These are phyloP conservation scores for Nitzschia sp. DNA, from an alignment of 108 stramenopile genomes.

Conservation along the genomic window DNA sequence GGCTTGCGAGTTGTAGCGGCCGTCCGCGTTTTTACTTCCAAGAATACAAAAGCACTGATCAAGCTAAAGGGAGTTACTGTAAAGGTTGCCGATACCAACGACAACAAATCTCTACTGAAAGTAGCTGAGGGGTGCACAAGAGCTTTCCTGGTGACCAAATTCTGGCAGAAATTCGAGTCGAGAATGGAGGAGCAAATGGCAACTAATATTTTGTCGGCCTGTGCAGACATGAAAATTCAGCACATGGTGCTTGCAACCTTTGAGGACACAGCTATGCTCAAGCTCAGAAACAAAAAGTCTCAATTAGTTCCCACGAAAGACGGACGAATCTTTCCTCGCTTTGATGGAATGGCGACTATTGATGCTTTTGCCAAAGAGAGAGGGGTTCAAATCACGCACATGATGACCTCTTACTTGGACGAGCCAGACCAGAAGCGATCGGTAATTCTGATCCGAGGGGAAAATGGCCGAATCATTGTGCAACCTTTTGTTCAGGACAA, in stretches of 20 bases:
- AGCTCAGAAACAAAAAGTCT: constrained; percentile 27
- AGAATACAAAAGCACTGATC: constrained; percentile 45
- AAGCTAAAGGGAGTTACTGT: constrained; percentile 49
- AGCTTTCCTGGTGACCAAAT: constrained; percentile 49
- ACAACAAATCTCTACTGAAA: constrained; percentile 35
- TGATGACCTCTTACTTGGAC: constrained; percentile 59
- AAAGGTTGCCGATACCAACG: constrained; percentile 50
- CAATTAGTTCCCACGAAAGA: constrained; percentile 43
- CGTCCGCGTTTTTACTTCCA: constrained; percentile 46
- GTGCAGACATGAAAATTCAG: constrained; percentile 32
- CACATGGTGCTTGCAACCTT: constrained; percentile 49
- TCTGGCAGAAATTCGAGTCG: constrained; percentile 53
- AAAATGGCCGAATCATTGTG: constrained; percentile 43
- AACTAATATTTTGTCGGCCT: constrained; percentile 36
- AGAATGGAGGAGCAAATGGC: constrained; percentile 56
- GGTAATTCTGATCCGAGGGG: constrained; percentile 51
- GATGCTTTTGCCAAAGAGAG: constrained; percentile 30
- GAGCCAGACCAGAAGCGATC: constrained; percentile 38
- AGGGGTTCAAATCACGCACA: constrained; percentile 47
- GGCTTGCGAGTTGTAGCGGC: constrained; percentile 49
- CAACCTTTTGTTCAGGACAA: constrained; percentile 32
- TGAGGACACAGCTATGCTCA: constrained; percentile 45
- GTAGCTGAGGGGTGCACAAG: constrained; percentile 40
- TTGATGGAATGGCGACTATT: constrained; percentile 42
- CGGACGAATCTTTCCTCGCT: constrained; percentile 51